Conservation (phyloP, 352 stramenopile species). For the Phytophthora rubi region DNA sequence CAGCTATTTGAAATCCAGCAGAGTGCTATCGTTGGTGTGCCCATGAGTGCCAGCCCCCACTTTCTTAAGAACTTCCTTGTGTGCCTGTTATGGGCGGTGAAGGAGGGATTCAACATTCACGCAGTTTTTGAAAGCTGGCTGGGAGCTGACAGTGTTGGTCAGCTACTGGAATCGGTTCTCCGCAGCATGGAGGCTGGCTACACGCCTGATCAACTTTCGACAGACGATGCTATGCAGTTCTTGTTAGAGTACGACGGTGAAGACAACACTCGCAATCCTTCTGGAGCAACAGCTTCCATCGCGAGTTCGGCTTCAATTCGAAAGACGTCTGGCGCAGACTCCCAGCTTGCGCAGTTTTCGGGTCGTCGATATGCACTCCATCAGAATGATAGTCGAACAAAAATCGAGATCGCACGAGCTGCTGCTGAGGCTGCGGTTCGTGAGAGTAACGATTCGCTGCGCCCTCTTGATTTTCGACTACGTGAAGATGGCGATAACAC, state of each 20-base stretch:
- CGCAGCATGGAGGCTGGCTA: slow-evolving; percentile 76
- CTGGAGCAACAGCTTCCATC: slow-evolving; percentile 4
- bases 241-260: slow-evolving; percentile 49
- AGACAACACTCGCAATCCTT: neutral
- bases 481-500: slow-evolving; percentile 5
- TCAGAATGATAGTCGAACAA: slow-evolving; percentile 4
- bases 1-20: slow-evolving; percentile 85
- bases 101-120: slow-evolving; percentile 82
- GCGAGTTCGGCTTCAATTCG: slow-evolving; percentile 13
- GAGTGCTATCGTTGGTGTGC: slow-evolving; percentile 67
- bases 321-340: slow-evolving; percentile 11
- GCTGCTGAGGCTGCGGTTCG: slow-evolving; percentile 20
- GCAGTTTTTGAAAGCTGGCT: slow-evolving; percentile 72
- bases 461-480: slow-evolving; percentile 13
- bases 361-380: slow-evolving; percentile 15
- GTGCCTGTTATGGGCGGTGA: slow-evolving; percentile 65
- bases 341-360: slow-evolving; percentile 6
- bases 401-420: slow-evolving; percentile 18
- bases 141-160: slow-evolving; percentile 49
- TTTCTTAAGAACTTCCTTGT: slow-evolving; percentile 77
- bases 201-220: slow-evolving; percentile 46
- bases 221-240: slow-evolving; percentile 68
- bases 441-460: slow-evolving; percentile 10
- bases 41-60: slow-evolving; percentile 54
- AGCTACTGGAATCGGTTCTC: slow-evolving; percentile 70